Base-by-base conservation (phyloP, 2,329 filamentous ascomycete species). In the Hawksworthiomyces lignivorus region DNA sequence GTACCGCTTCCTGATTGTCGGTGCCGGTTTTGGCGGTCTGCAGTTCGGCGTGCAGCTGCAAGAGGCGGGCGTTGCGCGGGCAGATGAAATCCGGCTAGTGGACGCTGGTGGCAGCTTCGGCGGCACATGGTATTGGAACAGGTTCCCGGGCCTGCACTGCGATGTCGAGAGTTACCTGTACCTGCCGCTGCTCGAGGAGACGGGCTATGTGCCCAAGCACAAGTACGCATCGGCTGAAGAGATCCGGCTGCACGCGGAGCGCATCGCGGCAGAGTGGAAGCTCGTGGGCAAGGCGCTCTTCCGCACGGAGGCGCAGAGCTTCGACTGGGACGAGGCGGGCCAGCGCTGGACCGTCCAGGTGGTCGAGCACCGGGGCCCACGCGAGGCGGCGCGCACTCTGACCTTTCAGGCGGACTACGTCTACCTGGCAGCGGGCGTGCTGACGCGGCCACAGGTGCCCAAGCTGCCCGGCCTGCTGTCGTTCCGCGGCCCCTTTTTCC, bases 151-250 rank as follows among this genome's bases (percentile, higher is more conserved):
- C 0, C 52, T 71, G 7, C 62, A 64, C 48, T 81, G 76, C 52
- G 77, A 82, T 50, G 59, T 77, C 4, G 77, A 82, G 55, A 65
- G 66, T 39, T 78, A 74, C 49, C 62, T 68, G n/a, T 82, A 81
- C 50, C 56, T 80, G 57, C 75, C 76, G 4, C 56, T 78, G 11
- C 63, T 81, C 3, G 76, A 81, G 46, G 75, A 80, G 55, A 77
- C 65, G 2, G 69, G 69, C 0, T 79, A 77, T 51, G 67, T 79
- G 54, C 78, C 77, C 0, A 69, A 61, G 14, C 61, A 72, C 32
- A 63, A 59, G 32, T 67, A 66, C 36, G 53, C 55, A 0, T 34
- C 56, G 0, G 64, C 58, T 3, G 37, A 43, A 3, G 64, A 65
- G 45, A 58, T 78, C 15, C 63, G 67, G 1, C 54, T 60, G 27